Base-by-base conservation (phyloP, 129 eudicot species). In the Lonicera japonica region DNA sequence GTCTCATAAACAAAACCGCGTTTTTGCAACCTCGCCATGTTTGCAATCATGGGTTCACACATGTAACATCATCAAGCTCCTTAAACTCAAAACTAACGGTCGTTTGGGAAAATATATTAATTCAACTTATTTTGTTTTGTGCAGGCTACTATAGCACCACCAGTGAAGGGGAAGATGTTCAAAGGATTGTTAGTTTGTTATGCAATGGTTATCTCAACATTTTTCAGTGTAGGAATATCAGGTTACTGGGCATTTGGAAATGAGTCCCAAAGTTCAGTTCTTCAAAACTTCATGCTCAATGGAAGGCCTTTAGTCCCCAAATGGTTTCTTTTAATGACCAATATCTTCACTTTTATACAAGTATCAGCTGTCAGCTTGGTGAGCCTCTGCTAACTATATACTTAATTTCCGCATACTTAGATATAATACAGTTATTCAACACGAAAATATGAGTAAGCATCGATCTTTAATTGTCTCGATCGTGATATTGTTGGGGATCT, bases 241-340 rank as follows among this genome's bases (percentile, higher is more conserved):
- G 95, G 95, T 1, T 87, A 80, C 65, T 87, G 95, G 95, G 91
- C 91, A 29, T 87, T 87, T 48, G 95, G 95, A 61, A 87, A 87
- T 64, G 73, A 81, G 43, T 72, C 86, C 21, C 64, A 70, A 16
- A 56, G 72, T 16, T 78, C 83, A 5, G 77, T 87, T 65, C 88
- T 87, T 39, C 76, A 75, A 19, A 83, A 81, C 56, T 87, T 87
- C 54, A 70, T 81, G 80, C 72, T 65, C 22, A 70, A 82, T 51
- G 77, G 78, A 16, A 64, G 56, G 34, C 78, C 92, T 7, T 69
- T 83, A 56, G 56, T 81, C 64, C 95, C 92, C 58, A 81, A 81
- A 77, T 78, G 86, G 88, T 83, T 87, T 43, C 86, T 87, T 43
- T 58, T 87, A 45, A 70, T 79, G 62, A 79, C 86, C 54, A 72